Conservation (phyloP, 78 protist species). For the Bodo saltans region DNA sequence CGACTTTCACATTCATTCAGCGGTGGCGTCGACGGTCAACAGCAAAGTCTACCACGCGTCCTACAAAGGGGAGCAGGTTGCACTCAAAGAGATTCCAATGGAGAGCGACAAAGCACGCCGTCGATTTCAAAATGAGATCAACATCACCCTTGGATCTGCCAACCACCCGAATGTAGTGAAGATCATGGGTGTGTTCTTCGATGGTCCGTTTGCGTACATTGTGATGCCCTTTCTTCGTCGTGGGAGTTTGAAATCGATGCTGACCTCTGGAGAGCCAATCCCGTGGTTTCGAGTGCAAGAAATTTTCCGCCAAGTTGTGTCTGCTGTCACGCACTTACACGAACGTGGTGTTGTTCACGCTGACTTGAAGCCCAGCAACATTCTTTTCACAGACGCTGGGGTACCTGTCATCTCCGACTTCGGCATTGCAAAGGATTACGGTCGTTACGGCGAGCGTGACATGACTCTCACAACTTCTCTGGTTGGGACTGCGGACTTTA, state of each 20-base stretch:
- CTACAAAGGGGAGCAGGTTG: background rate
- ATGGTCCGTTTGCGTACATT: background rate
- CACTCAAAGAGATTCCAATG: background rate
- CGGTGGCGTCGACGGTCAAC: background rate
- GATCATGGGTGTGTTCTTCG: background rate
- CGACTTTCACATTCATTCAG: background rate
- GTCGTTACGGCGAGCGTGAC: background rate
- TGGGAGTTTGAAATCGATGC: background rate
- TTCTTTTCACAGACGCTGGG: conserved; percentile 41
- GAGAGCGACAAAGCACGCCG: background rate
- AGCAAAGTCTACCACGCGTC: background rate
- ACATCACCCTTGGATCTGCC: background rate
- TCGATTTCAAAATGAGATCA: background rate
- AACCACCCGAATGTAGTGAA: background rate
- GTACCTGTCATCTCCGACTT: conserved; percentile 21
- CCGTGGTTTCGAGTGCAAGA: background rate
- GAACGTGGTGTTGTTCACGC: conserved; percentile 72
- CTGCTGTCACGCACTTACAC: conserved; percentile 70
- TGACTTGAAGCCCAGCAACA: conserved; percentile 87
- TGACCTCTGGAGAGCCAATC: background rate
- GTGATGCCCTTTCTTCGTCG: background rate
- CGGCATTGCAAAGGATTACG: conserved; percentile 12
- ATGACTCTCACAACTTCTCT: background rate
- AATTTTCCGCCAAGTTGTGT: conserved; percentile 24
- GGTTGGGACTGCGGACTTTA: background rate